These are phyloP conservation scores for Trichoderma sp. DNA, from an alignment of 2,329 filamentous ascomycete genomes.

Conservation along the genomic window DNA sequence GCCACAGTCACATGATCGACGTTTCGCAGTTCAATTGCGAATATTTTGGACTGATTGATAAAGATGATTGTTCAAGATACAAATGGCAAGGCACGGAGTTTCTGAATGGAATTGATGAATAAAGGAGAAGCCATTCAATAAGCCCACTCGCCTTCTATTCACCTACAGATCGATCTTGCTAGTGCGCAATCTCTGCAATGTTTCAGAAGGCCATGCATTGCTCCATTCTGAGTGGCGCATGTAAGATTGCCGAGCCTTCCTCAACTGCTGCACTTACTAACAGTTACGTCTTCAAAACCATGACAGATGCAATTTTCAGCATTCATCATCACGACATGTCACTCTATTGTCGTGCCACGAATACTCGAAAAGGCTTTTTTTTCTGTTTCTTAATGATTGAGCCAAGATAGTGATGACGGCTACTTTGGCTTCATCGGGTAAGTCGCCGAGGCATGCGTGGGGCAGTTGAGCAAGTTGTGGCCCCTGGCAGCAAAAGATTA, in stretches of 20 bases:
- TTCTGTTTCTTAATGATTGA: not conserved
- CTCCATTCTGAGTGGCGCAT: not conserved
- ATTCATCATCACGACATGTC: not conserved
- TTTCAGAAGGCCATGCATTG: not conserved
- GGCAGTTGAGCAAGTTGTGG: not conserved
- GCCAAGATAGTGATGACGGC: not conserved
- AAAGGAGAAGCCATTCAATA: not conserved
- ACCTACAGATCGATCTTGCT: not conserved
- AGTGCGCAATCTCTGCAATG: not conserved
- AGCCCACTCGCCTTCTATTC: not conserved
- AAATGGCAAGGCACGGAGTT: not conserved
- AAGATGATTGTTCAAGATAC: not conserved
- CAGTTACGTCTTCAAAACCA: not conserved
- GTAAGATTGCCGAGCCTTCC: not conserved
- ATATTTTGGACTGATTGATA: not conserved
- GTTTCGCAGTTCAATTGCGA: not conserved
- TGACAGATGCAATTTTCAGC: not conserved
- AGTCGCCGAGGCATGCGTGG: conserved; percentile 1
- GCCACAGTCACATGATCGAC: not conserved
- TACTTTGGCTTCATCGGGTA: not conserved
- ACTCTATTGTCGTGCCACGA: not conserved
- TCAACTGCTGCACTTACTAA: not conserved
- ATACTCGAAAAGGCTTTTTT: not conserved
- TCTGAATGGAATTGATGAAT: not conserved
- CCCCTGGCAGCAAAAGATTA: not conserved